A percentile compares a stretch with the other conserved stretches of the same genome.
Evolutionary conservation across 495 filamentous ascomycete genomes (phyloP).

Genomic region (Choiromyces venosus): DNA sequence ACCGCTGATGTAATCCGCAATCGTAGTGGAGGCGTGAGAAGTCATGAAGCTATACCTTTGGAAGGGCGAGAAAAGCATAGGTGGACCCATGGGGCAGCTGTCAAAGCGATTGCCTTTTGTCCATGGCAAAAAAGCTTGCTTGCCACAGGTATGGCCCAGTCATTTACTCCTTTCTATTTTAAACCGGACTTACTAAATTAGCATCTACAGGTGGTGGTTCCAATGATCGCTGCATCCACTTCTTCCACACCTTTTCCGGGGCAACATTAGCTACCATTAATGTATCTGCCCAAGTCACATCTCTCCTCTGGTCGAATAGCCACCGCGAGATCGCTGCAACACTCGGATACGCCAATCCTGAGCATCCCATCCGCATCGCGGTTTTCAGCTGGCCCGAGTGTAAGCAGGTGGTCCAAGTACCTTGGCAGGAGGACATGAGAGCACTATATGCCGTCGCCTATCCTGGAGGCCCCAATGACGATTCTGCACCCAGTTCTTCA

Average conservation of each 20-base stretch:
- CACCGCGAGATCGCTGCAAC: slow-evolving; percentile 85
- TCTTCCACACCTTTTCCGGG: slow-evolving; percentile 83
- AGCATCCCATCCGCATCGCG: slow-evolving; percentile 84
- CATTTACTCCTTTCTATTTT: background rate
- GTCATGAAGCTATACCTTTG: slow-evolving; percentile 28
- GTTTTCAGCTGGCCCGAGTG: slow-evolving; percentile 96
- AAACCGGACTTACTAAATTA: background rate
- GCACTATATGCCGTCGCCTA: slow-evolving; percentile 71
- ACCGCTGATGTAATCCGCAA: slow-evolving; percentile 53
- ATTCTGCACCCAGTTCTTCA: background rate
- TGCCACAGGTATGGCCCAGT: slow-evolving; percentile 54
- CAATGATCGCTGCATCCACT: slow-evolving; percentile 93
- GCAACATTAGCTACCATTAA: slow-evolving; percentile 84
- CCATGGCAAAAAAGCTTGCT: slow-evolving; percentile 86
- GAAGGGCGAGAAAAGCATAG: slow-evolving; percentile 61
- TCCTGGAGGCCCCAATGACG: slow-evolving; percentile 55
- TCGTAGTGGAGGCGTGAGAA: slow-evolving; percentile 11
- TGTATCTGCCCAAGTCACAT: slow-evolving; percentile 88
- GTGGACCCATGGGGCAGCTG: slow-evolving; percentile 76
- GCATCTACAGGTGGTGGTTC: slow-evolving; percentile 64
- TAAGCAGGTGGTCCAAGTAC: slow-evolving; percentile 77
- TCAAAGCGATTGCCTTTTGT: slow-evolving; percentile 96
- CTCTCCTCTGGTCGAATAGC: slow-evolving; percentile 81
- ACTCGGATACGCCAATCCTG: slow-evolving; percentile 91
- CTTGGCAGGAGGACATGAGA: slow-evolving; percentile 76